Conservation (phyloP, 192 early-diverging fungal genomes). For the Umbelopsis ramanniana region DNA sequence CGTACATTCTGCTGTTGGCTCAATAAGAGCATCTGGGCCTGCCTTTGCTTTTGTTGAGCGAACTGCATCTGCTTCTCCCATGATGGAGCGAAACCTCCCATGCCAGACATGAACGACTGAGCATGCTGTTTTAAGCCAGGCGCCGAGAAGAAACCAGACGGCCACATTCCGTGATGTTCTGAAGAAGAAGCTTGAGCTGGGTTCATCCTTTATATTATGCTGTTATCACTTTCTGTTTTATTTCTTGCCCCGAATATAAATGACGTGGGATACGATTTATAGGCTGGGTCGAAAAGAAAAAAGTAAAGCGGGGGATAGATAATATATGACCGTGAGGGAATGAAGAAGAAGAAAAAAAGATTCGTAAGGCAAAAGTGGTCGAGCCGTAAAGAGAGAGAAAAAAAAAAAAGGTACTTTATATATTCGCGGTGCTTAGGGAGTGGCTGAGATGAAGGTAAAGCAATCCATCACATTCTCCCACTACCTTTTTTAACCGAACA, state of each 20-base stretch:
- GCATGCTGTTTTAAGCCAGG: neutral
- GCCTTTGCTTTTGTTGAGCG: conserved; percentile 11
- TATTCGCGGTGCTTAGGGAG: neutral
- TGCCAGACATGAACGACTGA: neutral
- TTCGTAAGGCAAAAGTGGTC: too few species aligned
- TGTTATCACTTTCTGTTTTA: too few species aligned
- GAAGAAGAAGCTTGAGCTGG: neutral
- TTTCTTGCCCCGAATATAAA: too few species aligned
- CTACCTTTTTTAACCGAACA: too few species aligned
- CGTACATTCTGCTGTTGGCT: neutral
- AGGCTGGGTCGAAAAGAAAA: too few species aligned
- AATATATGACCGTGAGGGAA: too few species aligned
- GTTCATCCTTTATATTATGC: neutral
- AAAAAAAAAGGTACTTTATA: neutral
- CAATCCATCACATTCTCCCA: too few species aligned
- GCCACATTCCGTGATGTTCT: neutral
- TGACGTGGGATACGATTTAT: too few species aligned
- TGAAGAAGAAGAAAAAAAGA: too few species aligned
- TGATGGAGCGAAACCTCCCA: neutral
- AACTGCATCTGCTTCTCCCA: conserved; percentile 1
- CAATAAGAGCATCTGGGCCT: conserved; percentile 3
- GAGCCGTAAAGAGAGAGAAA: neutral
- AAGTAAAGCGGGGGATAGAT: too few species aligned
- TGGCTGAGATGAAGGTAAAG: neutral
- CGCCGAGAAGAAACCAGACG: neutral